These are phyloP conservation scores for Fusarium sulawesiense DNA, from an alignment of 2,329 filamentous ascomycete genomes.

Conservation along the genomic window DNA sequence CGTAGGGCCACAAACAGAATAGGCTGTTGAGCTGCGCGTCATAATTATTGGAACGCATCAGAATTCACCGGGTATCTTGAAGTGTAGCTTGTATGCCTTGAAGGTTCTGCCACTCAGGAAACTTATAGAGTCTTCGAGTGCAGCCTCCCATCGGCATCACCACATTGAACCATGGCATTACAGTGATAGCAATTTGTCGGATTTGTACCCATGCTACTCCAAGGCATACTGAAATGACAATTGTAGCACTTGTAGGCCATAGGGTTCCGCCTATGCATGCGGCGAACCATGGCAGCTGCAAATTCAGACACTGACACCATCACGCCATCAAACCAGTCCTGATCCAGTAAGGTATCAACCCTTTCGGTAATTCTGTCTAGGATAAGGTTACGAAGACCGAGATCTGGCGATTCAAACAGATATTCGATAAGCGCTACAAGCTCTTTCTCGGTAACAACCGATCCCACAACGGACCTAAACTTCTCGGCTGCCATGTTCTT, in stretches of 20 bases:
- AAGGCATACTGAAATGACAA: not conserved
- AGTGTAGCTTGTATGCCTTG: no score
- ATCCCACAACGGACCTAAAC: not conserved
- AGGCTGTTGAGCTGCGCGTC: no score
- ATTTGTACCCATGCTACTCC: not conserved
- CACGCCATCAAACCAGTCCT: not conserved
- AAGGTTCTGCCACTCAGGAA: not conserved
- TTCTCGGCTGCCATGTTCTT: not conserved
- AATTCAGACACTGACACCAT: not conserved
- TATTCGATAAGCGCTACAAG: not conserved
- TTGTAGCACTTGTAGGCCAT: not conserved
- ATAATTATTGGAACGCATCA: no score
- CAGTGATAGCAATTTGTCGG: not conserved
- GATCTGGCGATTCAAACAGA: not conserved
- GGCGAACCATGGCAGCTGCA: not conserved
- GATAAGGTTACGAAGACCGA: not conserved
- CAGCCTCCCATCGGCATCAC: not conserved
- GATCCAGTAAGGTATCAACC: not conserved
- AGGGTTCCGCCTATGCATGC: not conserved
- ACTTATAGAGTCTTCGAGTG: not conserved
- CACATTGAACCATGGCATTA: not conserved
- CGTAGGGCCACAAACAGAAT: no score
- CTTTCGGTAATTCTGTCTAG: not conserved
- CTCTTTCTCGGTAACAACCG: not conserved
- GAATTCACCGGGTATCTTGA: no score